A percentile compares a stretch with the other conserved stretches of the same genome.
phyloP scores from a whole-genome alignment of 345 rosid genomes.

The Gynandropsis gynandra region DNA sequence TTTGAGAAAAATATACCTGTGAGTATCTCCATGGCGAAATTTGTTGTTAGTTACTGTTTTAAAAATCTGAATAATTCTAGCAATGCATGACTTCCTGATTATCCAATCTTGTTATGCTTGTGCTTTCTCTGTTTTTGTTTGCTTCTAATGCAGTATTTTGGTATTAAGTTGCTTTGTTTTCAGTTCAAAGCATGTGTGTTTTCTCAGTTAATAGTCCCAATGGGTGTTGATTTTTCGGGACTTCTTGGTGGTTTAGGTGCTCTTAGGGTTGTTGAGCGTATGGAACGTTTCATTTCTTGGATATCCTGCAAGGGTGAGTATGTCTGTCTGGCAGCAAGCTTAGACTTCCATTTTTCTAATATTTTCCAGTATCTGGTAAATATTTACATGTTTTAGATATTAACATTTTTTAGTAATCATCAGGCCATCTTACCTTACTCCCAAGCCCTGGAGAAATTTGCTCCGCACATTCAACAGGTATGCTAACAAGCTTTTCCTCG shows the following conservation, averaged over 20 bases:
- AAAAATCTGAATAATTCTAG: background rate
- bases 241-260: slow-evolving; percentile 48
- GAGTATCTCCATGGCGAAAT: slow-evolving; percentile 27
- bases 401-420: slow-evolving; percentile 20
- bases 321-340: slow-evolving; percentile 13
- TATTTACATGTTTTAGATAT: slow-evolving; percentile 1
- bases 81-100: background rate
- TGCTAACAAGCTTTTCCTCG: slow-evolving; percentile 13
- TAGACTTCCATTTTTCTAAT: slow-evolving; percentile 7
- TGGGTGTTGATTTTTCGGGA: slow-evolving; percentile 11
- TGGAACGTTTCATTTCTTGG: slow-evolving; percentile 97
- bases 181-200: background rate
- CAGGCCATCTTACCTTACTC: slow-evolving; percentile 96
- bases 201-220: background rate
- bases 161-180: slow-evolving; percentile 11
- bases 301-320: slow-evolving; percentile 81
- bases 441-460: slow-evolving; percentile 92
- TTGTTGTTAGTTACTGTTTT: background rate
- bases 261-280: slow-evolving; percentile 71
- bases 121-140: background rate
- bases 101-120: background rate
- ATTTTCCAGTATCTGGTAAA: too few relatives aligned
- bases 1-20: slow-evolving; percentile 85
- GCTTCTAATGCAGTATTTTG: slow-evolving; percentile 2
- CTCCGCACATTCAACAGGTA: slow-evolving; percentile 97